phyloP scores from a whole-genome alignment of 306 rosid species.

The Canavalia ensiformis region DNA sequence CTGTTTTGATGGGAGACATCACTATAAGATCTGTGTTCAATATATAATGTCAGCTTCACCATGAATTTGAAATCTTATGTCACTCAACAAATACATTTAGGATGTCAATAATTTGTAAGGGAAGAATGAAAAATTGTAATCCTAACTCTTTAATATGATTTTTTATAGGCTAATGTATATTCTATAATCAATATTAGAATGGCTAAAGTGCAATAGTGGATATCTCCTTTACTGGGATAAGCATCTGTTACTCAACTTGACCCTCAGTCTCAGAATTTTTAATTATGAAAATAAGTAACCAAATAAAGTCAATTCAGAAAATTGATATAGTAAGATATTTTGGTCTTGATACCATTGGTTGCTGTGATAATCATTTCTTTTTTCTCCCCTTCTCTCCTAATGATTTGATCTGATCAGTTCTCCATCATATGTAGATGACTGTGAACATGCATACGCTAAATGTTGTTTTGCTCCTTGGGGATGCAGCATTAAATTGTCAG shows the following conservation, averaged over 20 bases:
- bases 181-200: constrained; percentile 13
- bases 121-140: constrained; percentile 1
- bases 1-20: background rate
- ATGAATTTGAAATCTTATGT: constrained; percentile 37
- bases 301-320: constrained; percentile 26
- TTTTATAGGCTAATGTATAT: background rate
- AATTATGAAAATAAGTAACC: constrained; percentile 7
- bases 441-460: constrained; percentile 77
- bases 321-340: constrained; percentile 14
- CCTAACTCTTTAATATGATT: constrained; percentile 3
- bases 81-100: constrained; percentile 10
- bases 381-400: background rate
- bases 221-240: background rate
- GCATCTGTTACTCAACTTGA: constrained; percentile 10
- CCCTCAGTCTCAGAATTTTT: background rate
- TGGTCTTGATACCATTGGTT: constrained; percentile 14
- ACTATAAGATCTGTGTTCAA: constrained; percentile 7
- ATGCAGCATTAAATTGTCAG: constrained; percentile 79
- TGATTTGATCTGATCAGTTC: constrained; percentile 40
- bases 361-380: background rate
- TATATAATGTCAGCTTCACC: constrained; percentile 18
- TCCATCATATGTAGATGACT: constrained; percentile 68
- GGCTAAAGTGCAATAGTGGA: background rate
- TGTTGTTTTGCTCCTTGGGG: constrained; percentile 76
- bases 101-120: constrained; percentile 18